These are phyloP conservation scores for Lipomyces spencermartinsiae DNA, from an alignment of 805 yeast species.

Conservation along the genomic window DNA sequence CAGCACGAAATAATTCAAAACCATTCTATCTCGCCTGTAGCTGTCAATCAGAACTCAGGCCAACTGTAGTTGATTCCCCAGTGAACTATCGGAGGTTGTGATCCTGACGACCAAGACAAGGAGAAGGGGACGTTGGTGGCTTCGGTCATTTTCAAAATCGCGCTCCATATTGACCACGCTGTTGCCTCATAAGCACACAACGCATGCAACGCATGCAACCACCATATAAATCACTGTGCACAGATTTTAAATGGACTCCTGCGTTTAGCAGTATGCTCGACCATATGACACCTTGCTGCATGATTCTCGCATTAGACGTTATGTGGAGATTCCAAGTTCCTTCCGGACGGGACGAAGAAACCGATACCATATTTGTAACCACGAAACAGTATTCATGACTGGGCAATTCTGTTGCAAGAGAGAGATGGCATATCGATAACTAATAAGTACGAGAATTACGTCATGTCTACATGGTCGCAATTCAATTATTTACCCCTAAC, in stretches of 20 bases:
- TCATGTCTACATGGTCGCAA: too few relatives aligned
- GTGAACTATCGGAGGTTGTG: neutral
- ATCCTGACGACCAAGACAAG: neutral
- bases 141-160: neutral
- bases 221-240: neutral
- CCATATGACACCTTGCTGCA: neutral
- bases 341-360: neutral
- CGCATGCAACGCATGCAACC: neutral
- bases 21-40: neutral
- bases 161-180: neutral
- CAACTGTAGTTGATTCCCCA: neutral
- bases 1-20: neutral
- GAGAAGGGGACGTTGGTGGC: neutral
- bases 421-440: too few relatives aligned
- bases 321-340: neutral
- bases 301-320: too few relatives aligned
- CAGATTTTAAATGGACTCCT: too few relatives aligned
- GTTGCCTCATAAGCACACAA: neutral
- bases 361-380: neutral
- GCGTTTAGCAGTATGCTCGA: neutral
- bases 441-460: too few relatives aligned
- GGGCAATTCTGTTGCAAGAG: too few relatives aligned
- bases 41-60: neutral
- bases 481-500: too few relatives aligned
- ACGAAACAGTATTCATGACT: too few relatives aligned